Conservation (phyloP, 1,284 basidiomycete genomes). For the Malassezia arunalokei region DNA sequence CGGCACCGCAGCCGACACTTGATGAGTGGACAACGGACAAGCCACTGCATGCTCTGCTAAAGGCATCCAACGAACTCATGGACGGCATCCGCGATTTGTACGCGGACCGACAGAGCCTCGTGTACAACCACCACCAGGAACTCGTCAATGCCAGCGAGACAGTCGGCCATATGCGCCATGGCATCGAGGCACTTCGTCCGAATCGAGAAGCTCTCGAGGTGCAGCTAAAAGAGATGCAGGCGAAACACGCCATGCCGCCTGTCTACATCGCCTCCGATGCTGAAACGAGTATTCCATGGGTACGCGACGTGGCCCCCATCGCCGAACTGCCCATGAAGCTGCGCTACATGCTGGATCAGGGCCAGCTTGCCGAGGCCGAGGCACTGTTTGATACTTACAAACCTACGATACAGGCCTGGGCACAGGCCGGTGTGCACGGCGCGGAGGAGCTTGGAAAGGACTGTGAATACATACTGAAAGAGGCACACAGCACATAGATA, state of each 20-base stretch:
- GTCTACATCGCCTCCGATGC: neutral
- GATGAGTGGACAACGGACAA: constrained; percentile 17
- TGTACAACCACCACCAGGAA: constrained; percentile 88
- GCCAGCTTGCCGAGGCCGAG: constrained; percentile 2
- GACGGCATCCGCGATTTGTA: constrained; percentile 67
- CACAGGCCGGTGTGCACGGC: constrained; percentile 1
- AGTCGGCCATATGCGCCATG: constrained; percentile 59
- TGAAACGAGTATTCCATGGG: constrained; percentile 19
- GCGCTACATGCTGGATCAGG: constrained; percentile 19
- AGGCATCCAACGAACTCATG: constrained; percentile 24
- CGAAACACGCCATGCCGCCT: neutral
- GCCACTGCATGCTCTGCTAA: constrained; percentile 24
- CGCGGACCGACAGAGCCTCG: constrained; percentile 72
- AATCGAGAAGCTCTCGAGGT: neutral
- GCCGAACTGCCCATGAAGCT: constrained; percentile 26
- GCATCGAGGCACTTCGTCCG: neutral
- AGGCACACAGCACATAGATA: constrained; percentile 2
- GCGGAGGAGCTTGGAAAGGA: constrained; percentile 1
- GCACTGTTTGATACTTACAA: neutral
- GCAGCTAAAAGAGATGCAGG: neutral
- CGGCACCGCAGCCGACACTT: constrained; percentile 15
- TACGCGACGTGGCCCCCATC: constrained; percentile 16
- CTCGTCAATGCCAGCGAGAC: constrained; percentile 82
- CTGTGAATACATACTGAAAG: constrained; percentile 1
- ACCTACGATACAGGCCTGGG: constrained; percentile 6